phyloP scores from a whole-genome alignment of 2,329 filamentous ascomycete species.

The Fusarium foetens region DNA sequence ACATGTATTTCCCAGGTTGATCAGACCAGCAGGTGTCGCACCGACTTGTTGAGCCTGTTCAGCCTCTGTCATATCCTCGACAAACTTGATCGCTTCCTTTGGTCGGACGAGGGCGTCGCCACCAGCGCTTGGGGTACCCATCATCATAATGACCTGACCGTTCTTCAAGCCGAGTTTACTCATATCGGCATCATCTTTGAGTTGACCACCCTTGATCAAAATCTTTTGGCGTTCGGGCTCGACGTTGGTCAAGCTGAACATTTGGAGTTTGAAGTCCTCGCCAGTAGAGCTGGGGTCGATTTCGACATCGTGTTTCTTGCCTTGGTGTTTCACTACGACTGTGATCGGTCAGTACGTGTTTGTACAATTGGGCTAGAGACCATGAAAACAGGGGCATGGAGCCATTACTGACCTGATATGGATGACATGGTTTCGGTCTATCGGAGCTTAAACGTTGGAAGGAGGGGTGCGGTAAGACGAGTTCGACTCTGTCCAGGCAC shows the following conservation, averaged over 20 bases:
- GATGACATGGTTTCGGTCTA: slow-evolving; percentile 59
- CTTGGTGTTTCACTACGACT: slow-evolving; percentile 95
- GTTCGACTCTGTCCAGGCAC: not conserved
- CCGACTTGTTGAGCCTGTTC: slow-evolving; percentile 85
- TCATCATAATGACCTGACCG: slow-evolving; percentile 92
- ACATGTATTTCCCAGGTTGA: slow-evolving; percentile 97
- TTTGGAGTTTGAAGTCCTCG: slow-evolving; percentile 94
- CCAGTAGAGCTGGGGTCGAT: slow-evolving; percentile 85
- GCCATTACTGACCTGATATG: slow-evolving; percentile 60
- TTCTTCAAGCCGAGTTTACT: slow-evolving; percentile 85
- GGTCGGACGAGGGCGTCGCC: slow-evolving; percentile 73
- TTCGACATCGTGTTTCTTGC: slow-evolving; percentile 94
- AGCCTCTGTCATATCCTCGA: slow-evolving; percentile 98
- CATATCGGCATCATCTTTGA: slow-evolving; percentile 94
- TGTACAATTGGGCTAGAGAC: not conserved
- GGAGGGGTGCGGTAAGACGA: not conserved
- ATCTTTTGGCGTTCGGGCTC: slow-evolving; percentile 98
- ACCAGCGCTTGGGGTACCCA: slow-evolving; percentile 84
- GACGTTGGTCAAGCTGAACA: slow-evolving; percentile 94
- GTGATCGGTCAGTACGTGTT: slow-evolving; percentile 29
- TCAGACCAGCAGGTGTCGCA: slow-evolving; percentile 86
- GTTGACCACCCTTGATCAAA: slow-evolving; percentile 89
- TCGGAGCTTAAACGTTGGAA: slow-evolving; percentile 21
- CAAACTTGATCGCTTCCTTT: slow-evolving; percentile 83
- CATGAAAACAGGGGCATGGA: slow-evolving; percentile 2